Conservation (phyloP, 331 rosid genomes). For the Malus hybrid region DNA sequence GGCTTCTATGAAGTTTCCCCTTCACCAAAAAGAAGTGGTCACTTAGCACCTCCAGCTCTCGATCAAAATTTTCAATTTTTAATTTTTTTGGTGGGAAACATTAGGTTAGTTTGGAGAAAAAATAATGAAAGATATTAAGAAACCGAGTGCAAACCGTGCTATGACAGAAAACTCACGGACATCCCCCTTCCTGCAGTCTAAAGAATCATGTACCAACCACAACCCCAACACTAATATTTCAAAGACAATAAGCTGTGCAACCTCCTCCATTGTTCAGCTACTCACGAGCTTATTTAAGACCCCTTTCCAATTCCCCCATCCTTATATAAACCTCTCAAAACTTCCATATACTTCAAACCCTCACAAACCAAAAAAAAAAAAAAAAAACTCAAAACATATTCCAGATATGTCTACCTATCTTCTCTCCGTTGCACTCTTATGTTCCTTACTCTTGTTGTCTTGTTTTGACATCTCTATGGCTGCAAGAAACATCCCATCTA, state of each 20-base stretch:
- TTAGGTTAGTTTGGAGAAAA: neutral
- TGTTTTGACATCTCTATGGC: slow-evolving; percentile 27
- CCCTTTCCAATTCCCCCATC: neutral
- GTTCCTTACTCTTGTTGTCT: slow-evolving; percentile 22
- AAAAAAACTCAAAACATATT: neutral
- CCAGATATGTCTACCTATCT: neutral
- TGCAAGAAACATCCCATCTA: slow-evolving; percentile 58
- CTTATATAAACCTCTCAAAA: slow-evolving; percentile 12
- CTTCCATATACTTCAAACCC: neutral
- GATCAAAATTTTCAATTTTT: neutral
- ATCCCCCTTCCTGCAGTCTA: slow-evolving; percentile 18
- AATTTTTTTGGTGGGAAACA: neutral
- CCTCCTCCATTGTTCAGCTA: slow-evolving; percentile 30
- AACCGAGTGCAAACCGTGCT: neutral
- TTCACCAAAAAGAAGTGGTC: neutral
- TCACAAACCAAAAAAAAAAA: neutral
- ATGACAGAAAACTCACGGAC: slow-evolving; percentile 25
- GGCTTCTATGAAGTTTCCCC: neutral
- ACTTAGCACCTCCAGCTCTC: neutral
- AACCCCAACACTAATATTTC: slow-evolving; percentile 18
- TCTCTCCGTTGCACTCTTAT: slow-evolving; percentile 1
- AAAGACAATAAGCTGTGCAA: slow-evolving; percentile 34
- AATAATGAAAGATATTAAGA: neutral
- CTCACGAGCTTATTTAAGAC: slow-evolving; percentile 85
- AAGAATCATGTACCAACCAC: slow-evolving; percentile 40